These are phyloP conservation scores for Hypoxylon sp. DNA, from an alignment of 2,329 filamentous ascomycete genomes.

Conservation along the genomic window DNA sequence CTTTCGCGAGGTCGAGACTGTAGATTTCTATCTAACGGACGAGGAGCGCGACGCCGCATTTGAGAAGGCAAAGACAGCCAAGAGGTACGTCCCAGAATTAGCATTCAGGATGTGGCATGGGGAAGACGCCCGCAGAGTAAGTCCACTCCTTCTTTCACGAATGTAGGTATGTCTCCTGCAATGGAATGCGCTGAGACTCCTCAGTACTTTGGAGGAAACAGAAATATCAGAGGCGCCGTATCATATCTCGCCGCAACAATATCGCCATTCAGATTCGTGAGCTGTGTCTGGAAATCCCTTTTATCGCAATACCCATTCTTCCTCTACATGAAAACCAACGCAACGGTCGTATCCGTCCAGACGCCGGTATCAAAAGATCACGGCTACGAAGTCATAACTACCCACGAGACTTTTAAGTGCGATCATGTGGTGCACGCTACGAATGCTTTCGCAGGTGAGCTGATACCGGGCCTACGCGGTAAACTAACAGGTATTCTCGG, in stretches of 20 bases:
- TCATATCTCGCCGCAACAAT: conserved; percentile 65
- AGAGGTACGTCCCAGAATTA: conserved; percentile 59
- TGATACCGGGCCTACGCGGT: conserved; percentile 65
- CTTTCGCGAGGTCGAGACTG: conserved; percentile 62
- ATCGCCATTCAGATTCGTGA: conserved; percentile 67
- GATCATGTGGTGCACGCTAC: conserved; percentile 71
- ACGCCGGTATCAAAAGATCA: conserved; percentile 48
- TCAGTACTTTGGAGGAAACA: conserved; percentile 57
- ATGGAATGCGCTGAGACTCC: conserved; percentile 15
- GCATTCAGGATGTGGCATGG: conserved; percentile 56
- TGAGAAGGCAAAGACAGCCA: conserved; percentile 55
- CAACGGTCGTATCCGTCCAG: conserved; percentile 56
- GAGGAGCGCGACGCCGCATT: conserved; percentile 56
- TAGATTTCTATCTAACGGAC: conserved; percentile 62
- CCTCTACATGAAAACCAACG: conserved; percentile 37
- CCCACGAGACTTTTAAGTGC: conserved; percentile 61
- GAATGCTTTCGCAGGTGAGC: conserved; percentile 67
- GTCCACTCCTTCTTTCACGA: conserved; percentile 24
- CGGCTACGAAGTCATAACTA: conserved; percentile 63
- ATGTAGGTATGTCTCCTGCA: not conserved
- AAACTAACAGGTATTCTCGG: conserved; percentile 62
- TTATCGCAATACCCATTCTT: conserved; percentile 49
- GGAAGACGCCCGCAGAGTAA: conserved; percentile 54
- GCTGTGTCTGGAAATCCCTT: conserved; percentile 61
- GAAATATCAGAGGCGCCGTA: conserved; percentile 59